Evolutionary conservation across 2,329 filamentous ascomycete species (phyloP).

Genomic region (Aspergillus sp.): DNA sequence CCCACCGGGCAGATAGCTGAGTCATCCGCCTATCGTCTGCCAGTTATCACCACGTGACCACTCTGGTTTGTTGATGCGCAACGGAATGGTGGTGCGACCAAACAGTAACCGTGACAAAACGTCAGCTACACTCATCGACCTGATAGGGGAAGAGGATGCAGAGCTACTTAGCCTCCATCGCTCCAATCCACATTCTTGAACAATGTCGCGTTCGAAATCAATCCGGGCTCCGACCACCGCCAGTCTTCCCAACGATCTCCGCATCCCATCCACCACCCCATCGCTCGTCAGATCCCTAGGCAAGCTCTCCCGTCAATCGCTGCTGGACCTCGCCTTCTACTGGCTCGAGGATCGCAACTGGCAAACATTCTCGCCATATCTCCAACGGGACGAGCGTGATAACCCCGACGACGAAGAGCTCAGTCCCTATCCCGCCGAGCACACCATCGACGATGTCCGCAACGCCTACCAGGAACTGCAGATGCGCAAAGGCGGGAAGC

Average conservation of each 20-base stretch:
- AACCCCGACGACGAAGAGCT: slow-evolving; percentile 58
- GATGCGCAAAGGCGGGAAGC: slow-evolving; percentile 51
- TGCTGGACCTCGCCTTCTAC: slow-evolving; percentile 70
- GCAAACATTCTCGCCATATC: slow-evolving; percentile 59
- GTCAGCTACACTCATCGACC: background rate
- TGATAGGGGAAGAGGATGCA: no score
- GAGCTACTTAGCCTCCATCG: no score
- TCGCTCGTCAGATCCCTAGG: slow-evolving; percentile 65
- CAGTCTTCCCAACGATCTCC: slow-evolving; percentile 68
- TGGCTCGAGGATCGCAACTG: slow-evolving; percentile 73
- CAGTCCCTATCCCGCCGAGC: slow-evolving; percentile 68
- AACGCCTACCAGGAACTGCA: slow-evolving; percentile 63
- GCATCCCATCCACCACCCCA: slow-evolving; percentile 64
- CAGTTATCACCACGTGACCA: slow-evolving; percentile 9
- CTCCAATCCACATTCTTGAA: background rate
- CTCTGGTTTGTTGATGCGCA: background rate
- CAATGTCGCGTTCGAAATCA: slow-evolving; percentile 31
- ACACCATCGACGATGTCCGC: slow-evolving; percentile 65
- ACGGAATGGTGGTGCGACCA: background rate
- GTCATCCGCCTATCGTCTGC: background rate
- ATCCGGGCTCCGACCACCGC: slow-evolving; percentile 64
- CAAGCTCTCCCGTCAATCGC: slow-evolving; percentile 68
- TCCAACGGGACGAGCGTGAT: slow-evolving; percentile 50
- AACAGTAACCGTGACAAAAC: background rate
- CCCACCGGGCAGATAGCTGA: background rate